Percentiles rank a stretch among this genome's conserved stretches.
phyloP scores from a whole-genome alignment of 2,329 filamentous ascomycete species.

The Cladophialophora chaetospira region DNA sequence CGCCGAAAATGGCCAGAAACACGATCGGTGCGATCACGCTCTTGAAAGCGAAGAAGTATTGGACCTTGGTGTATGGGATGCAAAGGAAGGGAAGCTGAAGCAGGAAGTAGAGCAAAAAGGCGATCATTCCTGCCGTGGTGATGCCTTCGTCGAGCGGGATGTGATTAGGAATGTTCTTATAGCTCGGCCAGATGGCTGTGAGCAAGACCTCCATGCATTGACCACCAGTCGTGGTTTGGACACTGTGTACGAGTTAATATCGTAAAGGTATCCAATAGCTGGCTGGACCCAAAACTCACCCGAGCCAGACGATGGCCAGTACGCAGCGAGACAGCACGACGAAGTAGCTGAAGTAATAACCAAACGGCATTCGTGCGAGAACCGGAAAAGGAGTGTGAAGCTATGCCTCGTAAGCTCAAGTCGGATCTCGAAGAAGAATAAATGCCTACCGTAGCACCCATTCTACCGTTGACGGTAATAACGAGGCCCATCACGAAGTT shows the following conservation, averaged over 20 bases:
- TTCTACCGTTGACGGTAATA: slow-evolving; percentile 62
- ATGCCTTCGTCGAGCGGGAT: slow-evolving; percentile 48
- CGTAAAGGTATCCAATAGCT: slow-evolving; percentile 54
- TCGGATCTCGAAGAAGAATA: slow-evolving; percentile 11
- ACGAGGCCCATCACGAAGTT: slow-evolving; percentile 55
- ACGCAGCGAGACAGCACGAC: slow-evolving; percentile 57
- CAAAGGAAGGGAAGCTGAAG: slow-evolving; percentile 50
- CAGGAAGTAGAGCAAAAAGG: slow-evolving; percentile 48
- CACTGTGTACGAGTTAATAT: slow-evolving; percentile 18
- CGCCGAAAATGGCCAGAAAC: slow-evolving; percentile 29
- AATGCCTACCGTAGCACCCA: slow-evolving; percentile 46
- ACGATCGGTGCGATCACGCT: slow-evolving; percentile 30
- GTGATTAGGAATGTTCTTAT: slow-evolving; percentile 45
- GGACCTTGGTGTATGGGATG: slow-evolving; percentile 35
- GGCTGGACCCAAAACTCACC: slow-evolving; percentile 47
- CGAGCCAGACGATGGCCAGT: slow-evolving; percentile 59
- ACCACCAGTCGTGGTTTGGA: slow-evolving; percentile 30
- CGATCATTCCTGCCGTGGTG: slow-evolving; percentile 49
- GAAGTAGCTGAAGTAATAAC: slow-evolving; percentile 60
- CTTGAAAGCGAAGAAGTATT: slow-evolving; percentile 32
- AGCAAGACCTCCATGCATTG: slow-evolving; percentile 30
- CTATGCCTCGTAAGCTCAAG: slow-evolving; percentile 39
- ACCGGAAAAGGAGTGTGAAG: slow-evolving; percentile 58
- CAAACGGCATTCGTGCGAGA: slow-evolving; percentile 58
- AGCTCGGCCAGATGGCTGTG: slow-evolving; percentile 52